Conservation (phyloP, 306 rosid species). For the Prunus mongolica region DNA sequence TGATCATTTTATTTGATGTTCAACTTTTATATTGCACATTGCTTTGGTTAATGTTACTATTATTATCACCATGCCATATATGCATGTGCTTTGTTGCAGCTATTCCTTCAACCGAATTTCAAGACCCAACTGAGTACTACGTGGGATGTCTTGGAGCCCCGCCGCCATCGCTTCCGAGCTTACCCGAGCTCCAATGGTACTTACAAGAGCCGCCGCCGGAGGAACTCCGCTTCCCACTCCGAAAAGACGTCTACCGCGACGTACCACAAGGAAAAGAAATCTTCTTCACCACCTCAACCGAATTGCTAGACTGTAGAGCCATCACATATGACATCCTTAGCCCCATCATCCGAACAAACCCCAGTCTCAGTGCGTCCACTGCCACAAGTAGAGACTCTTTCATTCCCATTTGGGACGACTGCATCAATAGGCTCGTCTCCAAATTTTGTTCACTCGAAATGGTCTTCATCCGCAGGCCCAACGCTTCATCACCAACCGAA, state of each 20-base stretch:
- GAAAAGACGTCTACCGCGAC: slow-evolving; percentile 63
- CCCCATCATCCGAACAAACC: slow-evolving; percentile 53
- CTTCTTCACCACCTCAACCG: slow-evolving; percentile 56
- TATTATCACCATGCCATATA: background rate
- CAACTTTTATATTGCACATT: background rate
- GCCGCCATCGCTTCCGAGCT: slow-evolving; percentile 56
- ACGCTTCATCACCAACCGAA: slow-evolving; percentile 7
- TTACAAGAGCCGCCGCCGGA: slow-evolving; percentile 80
- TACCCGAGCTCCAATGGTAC: slow-evolving; percentile 58
- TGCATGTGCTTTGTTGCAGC: slow-evolving; percentile 34
- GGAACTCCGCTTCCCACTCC: slow-evolving; percentile 70
- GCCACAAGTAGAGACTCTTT: slow-evolving; percentile 60
- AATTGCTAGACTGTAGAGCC: slow-evolving; percentile 57
- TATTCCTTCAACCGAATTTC: slow-evolving; percentile 50
- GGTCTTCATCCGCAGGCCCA: slow-evolving; percentile 47
- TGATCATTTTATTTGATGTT: background rate
- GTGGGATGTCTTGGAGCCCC: slow-evolving; percentile 54
- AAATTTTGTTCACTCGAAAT: slow-evolving; percentile 55
- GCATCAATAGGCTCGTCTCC: slow-evolving; percentile 62
- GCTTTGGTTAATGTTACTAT: background rate
- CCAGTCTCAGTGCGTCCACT: slow-evolving; percentile 26
- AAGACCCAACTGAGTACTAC: slow-evolving; percentile 80
- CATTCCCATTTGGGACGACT: slow-evolving; percentile 85
- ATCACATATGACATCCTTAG: slow-evolving; percentile 55
- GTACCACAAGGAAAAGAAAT: slow-evolving; percentile 73